These are phyloP conservation scores for Lasiodiplodia theobromae DNA, from an alignment of 2,329 filamentous ascomycete genomes.

Conservation along the genomic window DNA sequence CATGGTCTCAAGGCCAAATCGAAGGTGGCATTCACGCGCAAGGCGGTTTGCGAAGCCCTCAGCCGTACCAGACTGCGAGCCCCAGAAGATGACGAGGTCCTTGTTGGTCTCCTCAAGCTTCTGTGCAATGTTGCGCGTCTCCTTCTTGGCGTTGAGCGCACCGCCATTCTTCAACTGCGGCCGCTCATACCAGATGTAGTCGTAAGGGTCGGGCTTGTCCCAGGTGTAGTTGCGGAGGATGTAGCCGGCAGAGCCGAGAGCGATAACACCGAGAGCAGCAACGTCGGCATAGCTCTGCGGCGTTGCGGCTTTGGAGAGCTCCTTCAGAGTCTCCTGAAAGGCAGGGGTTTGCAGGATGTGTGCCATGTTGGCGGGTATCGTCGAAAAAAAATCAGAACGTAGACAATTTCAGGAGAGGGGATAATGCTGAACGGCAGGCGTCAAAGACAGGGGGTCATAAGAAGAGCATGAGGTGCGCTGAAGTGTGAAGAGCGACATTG, in stretches of 20 bases:
- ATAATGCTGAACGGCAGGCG: not conserved
- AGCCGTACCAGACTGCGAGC: constrained; percentile 58
- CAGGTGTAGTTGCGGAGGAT: constrained; percentile 52
- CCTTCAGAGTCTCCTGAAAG: constrained; percentile 27
- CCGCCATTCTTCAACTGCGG: constrained; percentile 52
- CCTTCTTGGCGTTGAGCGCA: constrained; percentile 37
- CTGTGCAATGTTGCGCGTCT: constrained; percentile 56
- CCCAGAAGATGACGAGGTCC: constrained; percentile 55
- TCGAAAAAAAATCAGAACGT: not conserved
- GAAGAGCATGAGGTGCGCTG: not conserved
- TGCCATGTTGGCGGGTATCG: constrained; percentile 31
- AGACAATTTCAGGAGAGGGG: too few species aligned
- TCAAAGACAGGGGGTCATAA: not conserved
- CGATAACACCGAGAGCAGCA: constrained; percentile 46
- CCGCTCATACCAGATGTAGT: constrained; percentile 57
- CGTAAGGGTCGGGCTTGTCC: constrained; percentile 59
- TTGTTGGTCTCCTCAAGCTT: constrained; percentile 49
- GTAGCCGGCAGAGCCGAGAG: constrained; percentile 49
- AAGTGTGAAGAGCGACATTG: not conserved
- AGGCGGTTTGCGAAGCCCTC: constrained; percentile 53
- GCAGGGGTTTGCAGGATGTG: constrained; percentile 26
- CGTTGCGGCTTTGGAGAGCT: constrained; percentile 38
- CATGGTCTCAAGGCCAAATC: constrained; percentile 51
- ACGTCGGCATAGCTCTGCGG: constrained; percentile 49
- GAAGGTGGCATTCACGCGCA: constrained; percentile 48